These are phyloP conservation scores for Diaporthe citrichinensis DNA, from an alignment of 2,329 filamentous ascomycete species.

Conservation along the genomic window DNA sequence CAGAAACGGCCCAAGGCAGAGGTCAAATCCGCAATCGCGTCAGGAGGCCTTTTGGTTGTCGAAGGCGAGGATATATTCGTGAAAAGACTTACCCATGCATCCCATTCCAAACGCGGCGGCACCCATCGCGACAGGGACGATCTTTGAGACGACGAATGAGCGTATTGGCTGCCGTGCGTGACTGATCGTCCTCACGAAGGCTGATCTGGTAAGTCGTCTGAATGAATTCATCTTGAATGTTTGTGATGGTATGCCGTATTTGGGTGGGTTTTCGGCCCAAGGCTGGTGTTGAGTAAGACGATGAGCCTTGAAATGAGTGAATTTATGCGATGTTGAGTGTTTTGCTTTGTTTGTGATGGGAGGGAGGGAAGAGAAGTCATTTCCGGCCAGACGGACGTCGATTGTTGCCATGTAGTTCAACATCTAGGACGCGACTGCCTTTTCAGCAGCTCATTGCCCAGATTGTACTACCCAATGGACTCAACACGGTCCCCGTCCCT, in stretches of 20 bases:
- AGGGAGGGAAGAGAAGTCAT: background rate
- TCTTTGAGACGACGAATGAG: background rate
- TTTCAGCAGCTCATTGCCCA: background rate
- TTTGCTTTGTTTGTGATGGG: background rate
- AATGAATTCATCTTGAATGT: background rate
- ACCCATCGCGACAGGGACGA: background rate
- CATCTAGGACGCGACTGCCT: background rate
- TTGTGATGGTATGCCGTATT: background rate
- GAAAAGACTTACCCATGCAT: background rate
- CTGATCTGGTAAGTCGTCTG: background rate
- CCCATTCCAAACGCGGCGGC: background rate
- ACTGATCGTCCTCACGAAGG: background rate
- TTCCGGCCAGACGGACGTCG: background rate
- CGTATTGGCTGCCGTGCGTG: background rate
- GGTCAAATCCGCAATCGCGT: background rate
- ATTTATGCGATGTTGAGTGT: background rate
- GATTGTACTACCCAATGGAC: background rate
- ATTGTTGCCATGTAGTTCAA: background rate
- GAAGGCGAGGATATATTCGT: background rate
- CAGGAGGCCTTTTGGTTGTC: background rate
- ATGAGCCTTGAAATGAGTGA: background rate
- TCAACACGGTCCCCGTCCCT: too few species aligned
- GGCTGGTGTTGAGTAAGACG: background rate
- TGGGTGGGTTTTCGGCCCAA: background rate
- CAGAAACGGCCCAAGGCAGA: background rate